Base-by-base conservation (phyloP, 2,329 filamentous ascomycete species). In the Cryphonectria carpinicola region DNA sequence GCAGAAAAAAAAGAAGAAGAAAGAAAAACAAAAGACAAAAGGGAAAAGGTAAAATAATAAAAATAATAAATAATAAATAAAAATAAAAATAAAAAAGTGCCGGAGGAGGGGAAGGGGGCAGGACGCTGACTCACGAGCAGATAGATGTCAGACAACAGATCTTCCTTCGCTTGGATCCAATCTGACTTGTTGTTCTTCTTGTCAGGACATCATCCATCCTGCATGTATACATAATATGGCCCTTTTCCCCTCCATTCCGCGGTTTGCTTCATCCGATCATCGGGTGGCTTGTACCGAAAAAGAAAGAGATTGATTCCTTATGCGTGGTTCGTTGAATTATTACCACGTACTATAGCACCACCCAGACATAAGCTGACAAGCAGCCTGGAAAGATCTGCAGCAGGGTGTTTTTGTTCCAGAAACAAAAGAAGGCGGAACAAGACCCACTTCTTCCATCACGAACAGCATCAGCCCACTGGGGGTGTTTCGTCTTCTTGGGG, bases 331-430 rank as follows among this genome's bases (percentile, higher is more conserved):
- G 19, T 22, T 49, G 46, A 10, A n/a, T 10, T n/a, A 11, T 49
- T 49, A 49, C 6, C 46, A 49, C 22, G 46, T 49, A n/a, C 11
- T 49, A 49, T 49, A 49, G 46, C 22, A 49, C 46, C 46, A 49
- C 10, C 5, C 17, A 49, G 2, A 49, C 7, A 49, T 22, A 49
- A 49, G 46, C 46, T n/a, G 46, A 49, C 46, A 49, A 49, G 46
- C 46, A n/a, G 46, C 46, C 46, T 49, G 22, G 46, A 25, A 10
- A 17, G 54, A 58, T 58, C 54, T 19, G 28, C 58, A 35, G 19
- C 58, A 39, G 58, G 35, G 32, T 61, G 58, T 61, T 61, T 37
- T 61, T 39, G 35, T 61, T 61, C 58, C 22, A 39, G 58, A 61
- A 61, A 61, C 58, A 37, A 39, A 61, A 61, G 58, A 61, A 61